Base-by-base conservation (phyloP, 2,329 filamentous ascomycete species). In the Penicillium griseofulvum region DNA sequence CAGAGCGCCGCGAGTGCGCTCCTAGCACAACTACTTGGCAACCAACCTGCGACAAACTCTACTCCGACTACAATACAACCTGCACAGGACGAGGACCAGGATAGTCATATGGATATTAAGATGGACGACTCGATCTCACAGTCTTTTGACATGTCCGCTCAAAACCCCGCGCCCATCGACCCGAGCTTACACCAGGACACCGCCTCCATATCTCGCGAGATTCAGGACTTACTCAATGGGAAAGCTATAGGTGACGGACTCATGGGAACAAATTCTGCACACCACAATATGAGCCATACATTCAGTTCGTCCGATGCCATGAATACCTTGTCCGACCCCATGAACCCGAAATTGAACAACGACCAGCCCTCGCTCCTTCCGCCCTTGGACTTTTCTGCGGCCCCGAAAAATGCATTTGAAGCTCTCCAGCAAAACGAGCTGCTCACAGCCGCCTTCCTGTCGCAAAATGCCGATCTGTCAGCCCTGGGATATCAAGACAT, bases 1-100 rank as follows among this genome's bases (percentile, higher is more conserved):
- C 74, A 76, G 57, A 72, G 66, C 39, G 74, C 74, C 41, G 74
- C 74, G 52, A 74, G 71, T 26, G 71, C 74, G 41, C 68, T 76
- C 16, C 66, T 76, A 42, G 74, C 74, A 34, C 74, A 76, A 62
- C 65, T 76, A 9, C 68, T 76, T 50, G 71, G 73, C 39, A 72
- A 70, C 55, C 70, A 71, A 56, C 52, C 65, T 34, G 57, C 63
- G 52, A 51, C 64, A 33, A 60, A 58, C 43, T 60, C 61, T 44
- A 55, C 57, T 10, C 44, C 51, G 31, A 56, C 65, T 41, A 61
- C 63, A 37, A 53, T 47, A 33, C 56, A 56, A 54, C 51, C 53
- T 26, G 60, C 52, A 31, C 45, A 57, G 50, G 36, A 41, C 5
- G 57, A 58, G 28, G 34, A 56, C 10, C 57, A 62, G 44, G 61